These are phyloP conservation scores for Cryptosporidium ubiquitum DNA, from an alignment of 169 alveolate genomes.

Conservation along the genomic window DNA sequence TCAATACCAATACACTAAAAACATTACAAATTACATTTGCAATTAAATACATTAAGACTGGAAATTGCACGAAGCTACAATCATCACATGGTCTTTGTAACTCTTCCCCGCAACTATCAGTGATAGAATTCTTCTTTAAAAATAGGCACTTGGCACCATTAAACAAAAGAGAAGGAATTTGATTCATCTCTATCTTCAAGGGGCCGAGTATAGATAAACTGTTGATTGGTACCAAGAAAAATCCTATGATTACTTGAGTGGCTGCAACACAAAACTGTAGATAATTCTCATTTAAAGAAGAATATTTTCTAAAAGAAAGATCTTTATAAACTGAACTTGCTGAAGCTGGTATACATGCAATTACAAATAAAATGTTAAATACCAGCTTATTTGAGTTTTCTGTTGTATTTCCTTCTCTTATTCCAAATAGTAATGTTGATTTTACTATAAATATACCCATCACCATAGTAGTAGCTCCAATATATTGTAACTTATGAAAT, in stretches of 20 bases:
- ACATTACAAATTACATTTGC: slow-evolving; percentile 72
- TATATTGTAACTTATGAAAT: slow-evolving; percentile 73
- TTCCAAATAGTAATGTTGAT: slow-evolving; percentile 57
- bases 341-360: slow-evolving; percentile 69
- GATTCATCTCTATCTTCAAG: slow-evolving; percentile 23
- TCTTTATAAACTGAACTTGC: slow-evolving; percentile 77
- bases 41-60: slow-evolving; percentile 52
- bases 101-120: slow-evolving; percentile 52
- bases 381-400: slow-evolving; percentile 12
- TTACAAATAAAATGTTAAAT: slow-evolving; percentile 43
- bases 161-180: slow-evolving; percentile 24
- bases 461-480: slow-evolving; percentile 75
- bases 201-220: slow-evolving; percentile 75
- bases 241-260: slow-evolving; percentile 77
- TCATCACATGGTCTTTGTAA: slow-evolving; percentile 68
- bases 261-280: slow-evolving; percentile 77
- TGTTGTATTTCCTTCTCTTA: background rate
- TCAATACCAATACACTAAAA: slow-evolving; percentile 65
- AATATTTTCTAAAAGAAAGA: slow-evolving; percentile 74
- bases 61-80: slow-evolving; percentile 66
- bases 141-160: slow-evolving; percentile 70
- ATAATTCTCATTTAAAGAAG: slow-evolving; percentile 64
- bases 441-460: slow-evolving; percentile 75
- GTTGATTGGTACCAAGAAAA: slow-evolving; percentile 74
- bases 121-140: slow-evolving; percentile 1